A percentile compares a stretch with the other conserved stretches of the same genome.
phyloP scores from a whole-genome alignment of 2,329 filamentous ascomycete species.

The Neopestalotiopsis rosae region DNA sequence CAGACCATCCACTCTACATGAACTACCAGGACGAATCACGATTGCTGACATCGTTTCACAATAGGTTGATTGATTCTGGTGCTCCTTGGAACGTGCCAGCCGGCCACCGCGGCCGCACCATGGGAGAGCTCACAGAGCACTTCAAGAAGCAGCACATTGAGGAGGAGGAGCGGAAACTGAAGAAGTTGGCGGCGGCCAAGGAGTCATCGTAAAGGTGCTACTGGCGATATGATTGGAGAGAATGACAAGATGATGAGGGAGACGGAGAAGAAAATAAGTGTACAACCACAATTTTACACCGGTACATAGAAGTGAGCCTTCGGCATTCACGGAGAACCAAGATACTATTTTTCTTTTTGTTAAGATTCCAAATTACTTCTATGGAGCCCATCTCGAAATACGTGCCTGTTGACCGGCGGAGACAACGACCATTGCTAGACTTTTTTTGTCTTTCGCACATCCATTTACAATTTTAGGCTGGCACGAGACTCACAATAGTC shows the following conservation, averaged over 20 bases:
- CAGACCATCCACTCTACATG: background rate
- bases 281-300: slow-evolving; percentile 3
- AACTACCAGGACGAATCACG: background rate
- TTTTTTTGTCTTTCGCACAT: too few species aligned
- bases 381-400: background rate
- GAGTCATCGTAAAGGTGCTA: background rate
- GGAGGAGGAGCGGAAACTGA: slow-evolving; percentile 60
- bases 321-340: background rate
- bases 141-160: slow-evolving; percentile 59
- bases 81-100: slow-evolving; percentile 59
- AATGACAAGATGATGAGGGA: background rate
- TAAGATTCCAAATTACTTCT: background rate
- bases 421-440: background rate
- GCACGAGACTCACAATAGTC: too few species aligned
- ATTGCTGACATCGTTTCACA: slow-evolving; percentile 18
- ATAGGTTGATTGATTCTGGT: slow-evolving; percentile 56
- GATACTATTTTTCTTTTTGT: slow-evolving; percentile 3
- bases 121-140: slow-evolving; percentile 63
- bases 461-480: too few species aligned
- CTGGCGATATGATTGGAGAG: background rate
- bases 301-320: slow-evolving; percentile 14
- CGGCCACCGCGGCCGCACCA: slow-evolving; percentile 54
- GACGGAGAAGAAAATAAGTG: background rate
- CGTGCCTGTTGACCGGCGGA: background rate
- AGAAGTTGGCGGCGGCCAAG: slow-evolving; percentile 46